phyloP scores from a whole-genome alignment of 495 filamentous ascomycete species.

The Beverwykella pulmonaria region DNA sequence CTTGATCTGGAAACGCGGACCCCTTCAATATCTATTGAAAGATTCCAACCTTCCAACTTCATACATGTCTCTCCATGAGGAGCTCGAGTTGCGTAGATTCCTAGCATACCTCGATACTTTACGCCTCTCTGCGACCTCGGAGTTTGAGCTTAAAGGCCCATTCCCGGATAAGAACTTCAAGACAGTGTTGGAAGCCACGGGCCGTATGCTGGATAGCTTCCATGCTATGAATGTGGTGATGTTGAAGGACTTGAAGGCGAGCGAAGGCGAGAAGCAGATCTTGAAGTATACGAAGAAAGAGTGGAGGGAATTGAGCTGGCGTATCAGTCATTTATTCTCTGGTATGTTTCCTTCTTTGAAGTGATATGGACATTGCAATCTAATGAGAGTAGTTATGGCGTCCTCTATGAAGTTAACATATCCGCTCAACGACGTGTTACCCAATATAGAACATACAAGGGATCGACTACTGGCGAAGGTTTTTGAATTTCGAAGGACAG shows the following conservation, averaged over 20 bases:
- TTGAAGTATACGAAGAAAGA: conserved; percentile 80
- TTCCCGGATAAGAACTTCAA: conserved; percentile 73
- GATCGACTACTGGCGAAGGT: conserved; percentile 88
- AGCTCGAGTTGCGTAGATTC: conserved; percentile 66
- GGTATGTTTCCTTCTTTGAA: conserved; percentile 49
- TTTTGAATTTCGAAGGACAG: conserved; percentile 76
- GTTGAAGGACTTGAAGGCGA: conserved; percentile 73
- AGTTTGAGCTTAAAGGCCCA: conserved; percentile 82
- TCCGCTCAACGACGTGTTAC: conserved; percentile 82
- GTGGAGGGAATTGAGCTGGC: conserved; percentile 72
- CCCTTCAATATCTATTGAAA: conserved; percentile 70
- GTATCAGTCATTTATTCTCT: conserved; percentile 92
- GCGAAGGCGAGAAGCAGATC: conserved; percentile 76
- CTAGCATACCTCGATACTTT: conserved; percentile 70
- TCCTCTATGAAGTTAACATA: conserved; percentile 92
- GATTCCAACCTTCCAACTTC: conserved; percentile 42
- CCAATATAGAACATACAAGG: conserved; percentile 75
- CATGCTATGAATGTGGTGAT: conserved; percentile 95
- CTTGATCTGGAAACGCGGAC: conserved; percentile 97
- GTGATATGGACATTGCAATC: background rate
- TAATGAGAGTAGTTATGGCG: conserved; percentile 67
- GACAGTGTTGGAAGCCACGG: conserved; percentile 74
- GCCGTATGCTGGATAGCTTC: conserved; percentile 84
- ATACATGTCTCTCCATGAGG: conserved; percentile 84
- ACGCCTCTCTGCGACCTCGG: conserved; percentile 69